phyloP scores from a whole-genome alignment of 1,284 basidiomycete species.

The Tilletia caries region DNA sequence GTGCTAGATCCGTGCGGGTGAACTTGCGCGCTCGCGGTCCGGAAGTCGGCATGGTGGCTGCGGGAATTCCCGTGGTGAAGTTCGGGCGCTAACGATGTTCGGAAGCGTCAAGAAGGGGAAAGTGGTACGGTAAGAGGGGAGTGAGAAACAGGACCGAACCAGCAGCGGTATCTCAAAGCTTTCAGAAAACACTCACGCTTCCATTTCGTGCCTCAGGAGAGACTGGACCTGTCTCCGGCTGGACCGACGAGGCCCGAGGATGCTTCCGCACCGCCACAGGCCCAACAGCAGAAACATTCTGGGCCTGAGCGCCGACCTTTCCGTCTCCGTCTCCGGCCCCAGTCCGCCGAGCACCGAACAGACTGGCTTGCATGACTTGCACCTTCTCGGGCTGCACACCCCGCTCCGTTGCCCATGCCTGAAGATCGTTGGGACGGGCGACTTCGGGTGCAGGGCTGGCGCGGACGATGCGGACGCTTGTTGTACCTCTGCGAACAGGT shows the following conservation, averaged over 20 bases:
- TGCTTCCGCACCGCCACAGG: not conserved
- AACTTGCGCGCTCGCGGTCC: constrained; percentile 37
- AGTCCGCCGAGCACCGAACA: constrained; percentile 38
- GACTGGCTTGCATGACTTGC: constrained; percentile 54
- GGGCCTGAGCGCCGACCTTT: no score
- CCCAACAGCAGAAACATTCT: not conserved
- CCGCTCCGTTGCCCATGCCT: not conserved
- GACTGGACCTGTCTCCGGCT: not conserved
- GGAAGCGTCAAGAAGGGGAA: no score
- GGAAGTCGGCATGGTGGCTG: constrained; percentile 13
- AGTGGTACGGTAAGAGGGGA: no score
- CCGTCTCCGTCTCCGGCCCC: no score
- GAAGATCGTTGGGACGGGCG: not conserved
- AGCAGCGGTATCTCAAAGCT: no score
- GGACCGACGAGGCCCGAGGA: not conserved
- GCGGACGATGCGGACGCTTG: constrained; percentile 22
- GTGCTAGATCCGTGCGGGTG: constrained; percentile 30
- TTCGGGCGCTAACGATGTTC: not conserved
- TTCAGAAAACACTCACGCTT: no score
- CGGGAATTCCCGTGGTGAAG: not conserved
- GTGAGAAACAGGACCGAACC: not conserved
- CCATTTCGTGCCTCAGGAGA: not conserved
- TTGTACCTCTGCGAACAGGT: not conserved
- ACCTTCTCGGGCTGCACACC: constrained; percentile 40
- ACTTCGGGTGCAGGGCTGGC: constrained; percentile 12